Conservation (phyloP, 2,329 filamentous ascomycete genomes). For the Hymenoscyphus albidus region DNA sequence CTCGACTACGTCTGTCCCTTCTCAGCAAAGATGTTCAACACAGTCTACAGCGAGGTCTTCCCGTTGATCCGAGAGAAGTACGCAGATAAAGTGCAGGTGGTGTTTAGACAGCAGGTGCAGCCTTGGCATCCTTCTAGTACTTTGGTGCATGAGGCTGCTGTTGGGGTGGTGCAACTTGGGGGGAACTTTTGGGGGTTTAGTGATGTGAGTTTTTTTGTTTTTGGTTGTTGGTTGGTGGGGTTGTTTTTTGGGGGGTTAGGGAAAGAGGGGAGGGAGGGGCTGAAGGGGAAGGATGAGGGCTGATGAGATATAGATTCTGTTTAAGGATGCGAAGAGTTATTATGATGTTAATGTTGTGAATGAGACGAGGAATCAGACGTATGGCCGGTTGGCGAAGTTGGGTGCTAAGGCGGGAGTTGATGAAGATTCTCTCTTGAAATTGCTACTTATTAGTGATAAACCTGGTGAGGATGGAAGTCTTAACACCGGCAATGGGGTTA, state of each 20-base stretch:
- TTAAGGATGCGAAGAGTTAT: conserved; percentile 67
- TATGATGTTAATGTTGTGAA: conserved; percentile 83
- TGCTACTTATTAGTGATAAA: conserved; percentile 67
- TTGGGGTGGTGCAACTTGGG: conserved; percentile 70
- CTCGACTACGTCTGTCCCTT: conserved; percentile 90
- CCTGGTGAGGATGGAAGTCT: conserved; percentile 61
- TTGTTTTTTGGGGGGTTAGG: neutral
- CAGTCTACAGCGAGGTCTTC: conserved; percentile 62
- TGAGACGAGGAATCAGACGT: conserved; percentile 81
- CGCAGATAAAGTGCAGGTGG: conserved; percentile 57
- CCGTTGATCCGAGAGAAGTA: conserved; percentile 62
- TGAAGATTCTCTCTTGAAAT: conserved; percentile 62
- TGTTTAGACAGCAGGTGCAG: conserved; percentile 90
- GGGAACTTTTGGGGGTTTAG: conserved; percentile 78
- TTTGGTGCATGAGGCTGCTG: conserved; percentile 74
- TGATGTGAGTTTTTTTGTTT: conserved; percentile 28
- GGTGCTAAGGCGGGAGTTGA: conserved; percentile 64
- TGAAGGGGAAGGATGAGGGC: too few relatives aligned
- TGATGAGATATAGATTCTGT: conserved; percentile 36
- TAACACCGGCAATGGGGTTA: conserved; percentile 79
- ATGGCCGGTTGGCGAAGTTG: conserved; percentile 72
- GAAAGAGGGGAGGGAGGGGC: too few relatives aligned
- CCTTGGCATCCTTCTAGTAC: conserved; percentile 91
- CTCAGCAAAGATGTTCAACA: conserved; percentile 68
- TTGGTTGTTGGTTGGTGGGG: neutral